These are phyloP conservation scores for Fusarium hostae DNA, from an alignment of 2,329 filamentous ascomycete species.

Conservation along the genomic window DNA sequence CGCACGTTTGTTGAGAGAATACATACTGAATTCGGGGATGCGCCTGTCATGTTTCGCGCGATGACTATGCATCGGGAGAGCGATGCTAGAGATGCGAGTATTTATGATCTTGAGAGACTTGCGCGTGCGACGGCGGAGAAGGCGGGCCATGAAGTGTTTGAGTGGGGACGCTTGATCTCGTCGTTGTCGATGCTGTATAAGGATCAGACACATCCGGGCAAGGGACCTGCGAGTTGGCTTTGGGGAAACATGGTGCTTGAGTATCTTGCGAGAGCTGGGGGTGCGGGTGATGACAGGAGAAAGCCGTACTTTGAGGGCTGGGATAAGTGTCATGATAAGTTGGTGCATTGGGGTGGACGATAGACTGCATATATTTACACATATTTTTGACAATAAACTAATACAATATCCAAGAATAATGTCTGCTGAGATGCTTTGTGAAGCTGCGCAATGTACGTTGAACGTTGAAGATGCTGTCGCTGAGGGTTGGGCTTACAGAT, in stretches of 20 bases:
- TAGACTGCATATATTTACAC: neutral
- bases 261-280: constrained; percentile 29
- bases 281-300: constrained; percentile 15
- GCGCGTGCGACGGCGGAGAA: constrained; percentile 31
- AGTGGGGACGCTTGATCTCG: constrained; percentile 31
- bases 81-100: constrained; percentile 20
- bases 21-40: constrained; percentile 14
- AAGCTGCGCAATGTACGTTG: neutral
- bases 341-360: constrained; percentile 32
- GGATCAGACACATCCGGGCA: constrained; percentile 35
- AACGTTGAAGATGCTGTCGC: accelerated
- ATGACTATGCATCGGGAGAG: constrained; percentile 34
- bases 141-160: constrained; percentile 34
- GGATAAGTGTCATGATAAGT: constrained; percentile 29
- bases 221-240: constrained; percentile 36
- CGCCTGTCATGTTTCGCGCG: constrained; percentile 29
- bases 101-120: constrained; percentile 32
- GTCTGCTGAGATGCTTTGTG: neutral
- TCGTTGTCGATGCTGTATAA: constrained; percentile 38
- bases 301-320: constrained; percentile 34
- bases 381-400: constrained; percentile 14
- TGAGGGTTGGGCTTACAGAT: no score
- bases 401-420: neutral
- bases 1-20: constrained; percentile 24
- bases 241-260: constrained; percentile 38